Evolutionary conservation across 768 basidiomycete species (phyloP).

Genomic region (Boletus sensibilis): DNA sequence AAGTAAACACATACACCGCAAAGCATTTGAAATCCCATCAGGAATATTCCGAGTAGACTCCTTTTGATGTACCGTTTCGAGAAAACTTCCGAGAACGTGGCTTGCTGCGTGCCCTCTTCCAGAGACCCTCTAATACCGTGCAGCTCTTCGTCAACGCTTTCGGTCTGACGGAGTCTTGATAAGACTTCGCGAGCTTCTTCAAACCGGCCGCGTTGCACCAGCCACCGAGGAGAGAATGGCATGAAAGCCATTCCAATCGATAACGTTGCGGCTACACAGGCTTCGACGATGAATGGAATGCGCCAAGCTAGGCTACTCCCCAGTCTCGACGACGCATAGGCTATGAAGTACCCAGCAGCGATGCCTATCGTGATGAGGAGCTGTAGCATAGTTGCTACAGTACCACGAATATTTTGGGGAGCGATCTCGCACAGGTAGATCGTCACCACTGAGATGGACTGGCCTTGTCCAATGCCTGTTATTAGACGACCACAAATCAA

Average conservation of each 20-base stretch:
- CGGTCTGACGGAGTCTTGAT: slow-evolving; percentile 12
- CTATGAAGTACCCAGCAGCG: slow-evolving; percentile 33
- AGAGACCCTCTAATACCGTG: slow-evolving; percentile 18
- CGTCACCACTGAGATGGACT: slow-evolving; percentile 43
- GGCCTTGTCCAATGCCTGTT: slow-evolving; percentile 47
- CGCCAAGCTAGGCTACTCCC: slow-evolving; percentile 28
- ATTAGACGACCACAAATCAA: slow-evolving; percentile 46
- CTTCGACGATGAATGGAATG: slow-evolving; percentile 27
- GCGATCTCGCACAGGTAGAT: slow-evolving; percentile 43
- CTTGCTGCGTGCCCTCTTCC: slow-evolving; percentile 19
- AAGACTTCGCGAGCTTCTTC: slow-evolving; percentile 35
- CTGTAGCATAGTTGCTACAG: slow-evolving; percentile 41
- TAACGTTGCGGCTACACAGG: slow-evolving; percentile 17
- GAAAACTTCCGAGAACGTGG: slow-evolving; percentile 30
- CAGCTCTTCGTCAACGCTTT: slow-evolving; percentile 24
- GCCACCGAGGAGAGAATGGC: slow-evolving; percentile 25
- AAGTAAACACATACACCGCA: slow-evolving; percentile 20
- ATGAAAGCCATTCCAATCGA: slow-evolving; percentile 25
- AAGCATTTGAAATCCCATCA: slow-evolving; percentile 46
- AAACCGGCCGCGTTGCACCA: slow-evolving; percentile 33
- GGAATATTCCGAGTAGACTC: slow-evolving; percentile 41
- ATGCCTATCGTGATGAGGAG: slow-evolving; percentile 45
- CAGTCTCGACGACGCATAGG: slow-evolving; percentile 26
- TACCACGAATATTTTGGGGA: slow-evolving; percentile 41
- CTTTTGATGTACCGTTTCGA: slow-evolving; percentile 32